A percentile compares a stretch with the other conserved stretches of the same genome.
These are phyloP conservation scores for Stipa capillata DNA, from an alignment of 176 grass and related monocot genomes.

Conservation along the genomic window DNA sequence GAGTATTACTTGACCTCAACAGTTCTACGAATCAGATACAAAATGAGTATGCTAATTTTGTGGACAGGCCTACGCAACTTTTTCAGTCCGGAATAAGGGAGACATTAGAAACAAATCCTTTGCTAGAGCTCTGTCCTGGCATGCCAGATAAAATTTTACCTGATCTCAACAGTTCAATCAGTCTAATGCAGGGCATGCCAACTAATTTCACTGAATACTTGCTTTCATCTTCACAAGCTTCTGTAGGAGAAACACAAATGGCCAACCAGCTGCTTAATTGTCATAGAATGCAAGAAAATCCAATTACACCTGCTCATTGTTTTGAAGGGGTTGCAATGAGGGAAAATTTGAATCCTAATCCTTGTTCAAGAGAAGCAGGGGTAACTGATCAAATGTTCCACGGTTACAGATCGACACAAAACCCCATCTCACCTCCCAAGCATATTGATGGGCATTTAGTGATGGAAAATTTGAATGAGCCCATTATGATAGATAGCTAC, in stretches of 20 bases:
- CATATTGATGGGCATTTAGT: conserved; percentile 18
- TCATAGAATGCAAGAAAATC: conserved; percentile 15
- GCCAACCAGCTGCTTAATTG: conserved; percentile 18
- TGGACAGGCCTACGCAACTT: background rate
- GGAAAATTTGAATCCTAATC: conserved; percentile 6
- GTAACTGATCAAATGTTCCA: conserved; percentile 14
- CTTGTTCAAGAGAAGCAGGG: conserved; percentile 1
- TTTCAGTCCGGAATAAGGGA: conserved; percentile 5
- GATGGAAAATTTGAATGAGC: conserved; percentile 6
- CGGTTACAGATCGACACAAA: conserved; percentile 10
- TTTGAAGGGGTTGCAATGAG: conserved; percentile 11
- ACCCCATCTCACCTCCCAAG: conserved; percentile 22
- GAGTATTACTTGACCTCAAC: conserved; percentile 44
- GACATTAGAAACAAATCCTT: conserved; percentile 19
- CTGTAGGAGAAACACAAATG: conserved; percentile 7
- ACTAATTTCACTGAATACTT: conserved; percentile 25
- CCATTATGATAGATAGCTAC: conserved; percentile 16
- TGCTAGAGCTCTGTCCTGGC: background rate
- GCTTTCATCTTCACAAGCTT: conserved; percentile 16
- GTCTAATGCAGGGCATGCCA: conserved; percentile 6
- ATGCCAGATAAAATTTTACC: conserved; percentile 5
- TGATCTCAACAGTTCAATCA: conserved; percentile 21
- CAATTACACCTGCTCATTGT: conserved; percentile 16
- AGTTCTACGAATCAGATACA: conserved; percentile 20
- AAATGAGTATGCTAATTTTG: conserved; percentile 5